phyloP scores from a whole-genome alignment of 1,139 yeast species.

The Protomyces macrosporus region DNA sequence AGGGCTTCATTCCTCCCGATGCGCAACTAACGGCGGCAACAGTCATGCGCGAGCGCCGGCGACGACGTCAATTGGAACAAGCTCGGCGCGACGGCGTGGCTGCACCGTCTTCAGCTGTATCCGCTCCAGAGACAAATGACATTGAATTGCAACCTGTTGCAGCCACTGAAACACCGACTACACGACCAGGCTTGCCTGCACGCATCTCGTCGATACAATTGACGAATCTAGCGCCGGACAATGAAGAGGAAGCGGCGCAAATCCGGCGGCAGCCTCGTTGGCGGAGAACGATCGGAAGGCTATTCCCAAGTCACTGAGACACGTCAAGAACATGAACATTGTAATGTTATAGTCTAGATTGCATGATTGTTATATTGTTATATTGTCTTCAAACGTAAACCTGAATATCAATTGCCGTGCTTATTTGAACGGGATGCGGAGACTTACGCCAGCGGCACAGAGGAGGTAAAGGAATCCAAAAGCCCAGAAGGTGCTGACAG shows the following conservation, averaged over 20 bases:
- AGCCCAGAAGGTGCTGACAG: constrained; percentile 9
- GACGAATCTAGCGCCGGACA: constrained; percentile 3
- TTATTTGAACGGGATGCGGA: neutral
- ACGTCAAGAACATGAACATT: too few relatives aligned
- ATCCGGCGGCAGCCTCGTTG: neutral
- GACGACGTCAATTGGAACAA: constrained; percentile 25
- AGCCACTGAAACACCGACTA: neutral
- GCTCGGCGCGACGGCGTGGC: neutral
- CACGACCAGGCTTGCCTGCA: neutral
- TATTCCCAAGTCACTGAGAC: neutral
- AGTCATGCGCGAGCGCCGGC: constrained; percentile 35
- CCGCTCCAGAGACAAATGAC: neutral
- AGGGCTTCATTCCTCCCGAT: constrained; percentile 34
- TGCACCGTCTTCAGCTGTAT: neutral
- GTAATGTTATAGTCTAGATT: too few relatives aligned
- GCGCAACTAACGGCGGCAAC: constrained; percentile 34
- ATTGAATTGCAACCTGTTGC: neutral
- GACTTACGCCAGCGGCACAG: constrained; percentile 14
- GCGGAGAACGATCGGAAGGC: neutral
- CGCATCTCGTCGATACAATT: neutral
- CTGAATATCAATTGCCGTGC: neutral
- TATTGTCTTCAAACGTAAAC: neutral
- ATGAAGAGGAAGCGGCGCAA: neutral
- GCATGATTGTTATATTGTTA: neutral
- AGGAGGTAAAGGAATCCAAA: constrained; percentile 4